Evolutionary conservation across 305 asterid species (phyloP).

Genomic region (Fraxinus velutina): DNA sequence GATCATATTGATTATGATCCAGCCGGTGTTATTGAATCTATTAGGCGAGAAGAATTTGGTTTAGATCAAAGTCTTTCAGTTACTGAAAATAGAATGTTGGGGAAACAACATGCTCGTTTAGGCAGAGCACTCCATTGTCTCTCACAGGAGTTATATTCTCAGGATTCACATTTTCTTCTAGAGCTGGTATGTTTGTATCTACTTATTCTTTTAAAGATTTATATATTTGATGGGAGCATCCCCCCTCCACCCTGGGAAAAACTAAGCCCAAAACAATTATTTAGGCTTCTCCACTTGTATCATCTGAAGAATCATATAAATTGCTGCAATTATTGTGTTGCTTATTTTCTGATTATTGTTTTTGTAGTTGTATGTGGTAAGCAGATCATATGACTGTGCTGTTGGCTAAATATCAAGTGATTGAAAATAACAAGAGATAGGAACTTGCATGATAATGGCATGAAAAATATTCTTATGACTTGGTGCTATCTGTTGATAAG

Average conservation of each 20-base stretch:
- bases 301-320: not conserved
- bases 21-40: conserved; percentile 56
- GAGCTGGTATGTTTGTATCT: conserved; percentile 64
- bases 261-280: not conserved
- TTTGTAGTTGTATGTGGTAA: not conserved
- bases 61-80: conserved; percentile 55
- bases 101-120: conserved; percentile 94
- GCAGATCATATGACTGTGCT: not conserved
- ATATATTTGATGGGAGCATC: conserved; percentile 17
- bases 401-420: not conserved
- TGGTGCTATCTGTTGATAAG: not conserved
- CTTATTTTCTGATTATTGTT: conserved; percentile 3
- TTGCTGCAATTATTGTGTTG: not conserved
- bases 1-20: conserved; percentile 37
- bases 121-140: conserved; percentile 99
- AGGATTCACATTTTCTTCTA: conserved; percentile 93
- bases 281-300: conserved; percentile 1
- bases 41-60: conserved; percentile 87
- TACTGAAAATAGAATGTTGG: conserved; percentile 62
- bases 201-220: conserved; percentile 2
- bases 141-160: conserved; percentile 92
- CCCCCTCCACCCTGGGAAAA: conserved; percentile 5
- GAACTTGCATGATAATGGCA: not conserved
- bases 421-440: not conserved
- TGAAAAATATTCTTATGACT: not conserved